Base-by-base conservation (phyloP, 2,329 filamentous ascomycete species). In the Ophiognomonia clavigignenti-juglandacearum region DNA sequence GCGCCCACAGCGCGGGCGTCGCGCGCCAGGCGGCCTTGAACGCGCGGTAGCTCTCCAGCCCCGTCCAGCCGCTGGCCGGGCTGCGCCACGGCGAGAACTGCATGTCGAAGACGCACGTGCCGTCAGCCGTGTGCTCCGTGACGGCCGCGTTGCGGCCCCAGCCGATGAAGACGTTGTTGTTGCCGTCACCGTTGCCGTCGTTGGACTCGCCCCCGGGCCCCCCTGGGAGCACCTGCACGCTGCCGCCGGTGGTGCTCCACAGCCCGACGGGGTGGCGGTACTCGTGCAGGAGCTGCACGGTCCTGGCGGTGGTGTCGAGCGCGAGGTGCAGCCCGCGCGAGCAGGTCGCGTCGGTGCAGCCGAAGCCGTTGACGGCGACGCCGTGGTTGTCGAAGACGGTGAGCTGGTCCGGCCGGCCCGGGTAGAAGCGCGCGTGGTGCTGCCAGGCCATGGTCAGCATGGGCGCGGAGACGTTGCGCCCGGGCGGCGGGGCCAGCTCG, bases 371-470 rank as follows among this genome's bases (percentile, higher is more conserved):
- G 9, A 47, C 24, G 3, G 29, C 13, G 5, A 37, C 16, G 14
- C 32, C 67, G 23, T 65, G 68, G 55, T 76, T 76, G 58, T 76
- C 72, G 56, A 69, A 75, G 38, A 76, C 61, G 1, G 71, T 71
- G 48, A 76, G 69, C 47, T 70, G 66, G 3, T 68, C 64, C 14
- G 27, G 37, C 36, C 44, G 56, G 37, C 69, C 61, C 40, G 69
- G 63, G 19, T 69, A 70, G 47, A 59, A 45, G n/a, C 23, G 64
- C 4, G 66, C 70, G 54, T 74, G 66, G 54, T 74, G 70, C 51
- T 80, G 76, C 59, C 70, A 78, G 13, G 66, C 67, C 45, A 47
- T 42, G 6, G 45, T 42, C 22, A 47, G 20, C 32, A 47, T 22
- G 8, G 45, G 32, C 18, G 42, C 39, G 9, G 31, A 29, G 45